These are phyloP conservation scores for Geosmithia flava DNA, from an alignment of 2,329 filamentous ascomycete species.

Conservation along the genomic window DNA sequence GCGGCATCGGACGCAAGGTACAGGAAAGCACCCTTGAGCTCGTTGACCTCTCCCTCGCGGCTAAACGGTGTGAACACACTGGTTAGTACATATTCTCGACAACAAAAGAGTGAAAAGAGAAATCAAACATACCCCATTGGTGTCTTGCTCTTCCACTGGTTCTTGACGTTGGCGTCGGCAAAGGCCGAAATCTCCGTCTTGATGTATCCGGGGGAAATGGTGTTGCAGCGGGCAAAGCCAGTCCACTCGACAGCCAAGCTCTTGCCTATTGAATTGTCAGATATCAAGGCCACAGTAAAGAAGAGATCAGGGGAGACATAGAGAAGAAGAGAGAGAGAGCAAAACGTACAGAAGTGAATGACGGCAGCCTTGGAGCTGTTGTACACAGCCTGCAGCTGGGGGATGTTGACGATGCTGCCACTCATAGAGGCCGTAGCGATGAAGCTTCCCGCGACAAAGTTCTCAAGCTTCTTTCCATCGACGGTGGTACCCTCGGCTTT, in stretches of 20 bases:
- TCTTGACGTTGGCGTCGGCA: constrained; percentile 52
- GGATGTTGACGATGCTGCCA: constrained; percentile 66
- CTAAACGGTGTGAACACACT: constrained; percentile 15
- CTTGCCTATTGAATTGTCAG: constrained; percentile 32
- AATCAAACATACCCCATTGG: constrained; percentile 50
- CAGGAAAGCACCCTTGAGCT: constrained; percentile 74
- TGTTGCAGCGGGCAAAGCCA: constrained; percentile 61
- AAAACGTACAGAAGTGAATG: constrained; percentile 39
- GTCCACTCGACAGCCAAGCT: constrained; percentile 68
- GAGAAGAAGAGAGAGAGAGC: neutral
- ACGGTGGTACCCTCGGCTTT: constrained; percentile 52
- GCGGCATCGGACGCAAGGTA: constrained; percentile 73
- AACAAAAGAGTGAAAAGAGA: neutral
- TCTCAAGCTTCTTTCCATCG: constrained; percentile 47
- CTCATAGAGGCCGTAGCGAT: constrained; percentile 71
- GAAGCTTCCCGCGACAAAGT: constrained; percentile 55
- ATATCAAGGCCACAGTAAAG: neutral
- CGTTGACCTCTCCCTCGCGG: constrained; percentile 57
- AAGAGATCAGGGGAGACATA: neutral
- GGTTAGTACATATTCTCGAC: neutral
- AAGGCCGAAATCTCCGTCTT: constrained; percentile 60
- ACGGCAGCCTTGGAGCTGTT: constrained; percentile 60
- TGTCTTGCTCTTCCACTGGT: constrained; percentile 65
- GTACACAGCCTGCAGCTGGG: constrained; percentile 62
- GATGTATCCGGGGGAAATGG: constrained; percentile 65